phyloP scores from a whole-genome alignment of 2,329 filamentous ascomycete genomes.

The Allantophomopsis cytisporea region DNA sequence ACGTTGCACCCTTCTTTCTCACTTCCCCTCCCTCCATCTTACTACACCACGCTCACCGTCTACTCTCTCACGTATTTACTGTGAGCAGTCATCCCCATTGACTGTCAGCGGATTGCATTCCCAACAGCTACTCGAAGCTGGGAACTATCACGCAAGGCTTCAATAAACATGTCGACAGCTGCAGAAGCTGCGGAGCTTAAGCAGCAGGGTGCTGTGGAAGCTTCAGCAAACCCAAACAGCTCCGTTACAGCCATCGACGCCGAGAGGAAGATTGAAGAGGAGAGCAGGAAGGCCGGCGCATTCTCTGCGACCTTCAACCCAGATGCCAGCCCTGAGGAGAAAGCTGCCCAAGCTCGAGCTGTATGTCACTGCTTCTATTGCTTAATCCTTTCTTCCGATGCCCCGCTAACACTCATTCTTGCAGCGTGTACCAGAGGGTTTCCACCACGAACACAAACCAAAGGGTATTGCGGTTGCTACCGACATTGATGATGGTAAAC shows the following conservation, averaged over 20 bases:
- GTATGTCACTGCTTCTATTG: constrained; percentile 34
- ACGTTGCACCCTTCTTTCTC: too few species aligned
- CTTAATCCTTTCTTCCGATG: constrained; percentile 3
- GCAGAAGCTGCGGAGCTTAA: constrained; percentile 51
- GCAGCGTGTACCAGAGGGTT: constrained; percentile 50
- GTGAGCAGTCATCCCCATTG: too few species aligned
- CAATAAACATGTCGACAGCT: constrained; percentile 7
- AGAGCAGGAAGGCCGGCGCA: constrained; percentile 67
- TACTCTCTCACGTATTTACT: too few species aligned
- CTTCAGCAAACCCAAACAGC: constrained; percentile 58
- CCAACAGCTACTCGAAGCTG: too few species aligned
- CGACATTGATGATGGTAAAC: constrained; percentile 60
- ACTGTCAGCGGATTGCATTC: too few species aligned
- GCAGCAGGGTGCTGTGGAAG: constrained; percentile 67
- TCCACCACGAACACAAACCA: constrained; percentile 45
- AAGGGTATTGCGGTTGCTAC: constrained; percentile 62
- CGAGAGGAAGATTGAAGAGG: constrained; percentile 59
- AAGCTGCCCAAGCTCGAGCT: constrained; percentile 64
- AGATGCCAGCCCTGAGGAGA: constrained; percentile 69
- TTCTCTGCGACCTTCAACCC: constrained; percentile 80
- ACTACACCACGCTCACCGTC: too few species aligned
- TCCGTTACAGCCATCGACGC: constrained; percentile 56
- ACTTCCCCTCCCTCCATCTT: too few species aligned
- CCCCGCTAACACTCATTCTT: constrained; percentile 1
- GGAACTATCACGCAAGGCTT: too few species aligned